phyloP scores from a whole-genome alignment of 1,284 basidiomycete species.

The Heimioporus retisporus region DNA sequence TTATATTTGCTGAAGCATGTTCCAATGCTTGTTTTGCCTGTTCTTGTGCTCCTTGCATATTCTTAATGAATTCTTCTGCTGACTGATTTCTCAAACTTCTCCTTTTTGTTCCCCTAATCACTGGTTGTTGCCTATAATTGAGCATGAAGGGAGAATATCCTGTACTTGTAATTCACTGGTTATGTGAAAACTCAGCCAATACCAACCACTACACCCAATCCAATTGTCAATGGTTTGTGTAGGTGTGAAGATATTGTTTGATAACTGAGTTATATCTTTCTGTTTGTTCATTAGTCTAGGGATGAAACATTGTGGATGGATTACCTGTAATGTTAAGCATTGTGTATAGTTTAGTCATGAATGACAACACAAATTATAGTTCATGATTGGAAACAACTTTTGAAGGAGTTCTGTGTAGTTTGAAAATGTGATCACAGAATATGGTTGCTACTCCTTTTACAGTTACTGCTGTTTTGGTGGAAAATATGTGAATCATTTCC shows the following conservation, averaged over 20 bases:
- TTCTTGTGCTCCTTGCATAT: no score
- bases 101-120: no score
- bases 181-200: no score
- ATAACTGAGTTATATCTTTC: background rate
- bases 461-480: constrained; percentile 10
- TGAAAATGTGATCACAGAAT: constrained; percentile 40
- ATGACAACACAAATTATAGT: constrained; percentile 15
- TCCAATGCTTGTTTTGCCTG: no score
- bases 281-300: background rate
- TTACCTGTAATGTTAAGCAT: background rate
- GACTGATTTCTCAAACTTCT: no score
- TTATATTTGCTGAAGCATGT: no score
- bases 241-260: background rate
- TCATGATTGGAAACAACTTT: constrained; percentile 34
- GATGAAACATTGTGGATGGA: background rate
- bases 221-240: background rate
- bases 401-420: constrained; percentile 20
- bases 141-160: no score
- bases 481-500: constrained; percentile 26
- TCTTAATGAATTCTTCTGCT: no score
- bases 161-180: no score
- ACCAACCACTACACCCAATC: no score
- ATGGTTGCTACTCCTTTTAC: constrained; percentile 36
- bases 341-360: constrained; percentile 41
- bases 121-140: no score